Evolutionary conservation across 2,329 filamentous ascomycete species (phyloP).

Genomic region (Botrytis tulipae): DNA sequence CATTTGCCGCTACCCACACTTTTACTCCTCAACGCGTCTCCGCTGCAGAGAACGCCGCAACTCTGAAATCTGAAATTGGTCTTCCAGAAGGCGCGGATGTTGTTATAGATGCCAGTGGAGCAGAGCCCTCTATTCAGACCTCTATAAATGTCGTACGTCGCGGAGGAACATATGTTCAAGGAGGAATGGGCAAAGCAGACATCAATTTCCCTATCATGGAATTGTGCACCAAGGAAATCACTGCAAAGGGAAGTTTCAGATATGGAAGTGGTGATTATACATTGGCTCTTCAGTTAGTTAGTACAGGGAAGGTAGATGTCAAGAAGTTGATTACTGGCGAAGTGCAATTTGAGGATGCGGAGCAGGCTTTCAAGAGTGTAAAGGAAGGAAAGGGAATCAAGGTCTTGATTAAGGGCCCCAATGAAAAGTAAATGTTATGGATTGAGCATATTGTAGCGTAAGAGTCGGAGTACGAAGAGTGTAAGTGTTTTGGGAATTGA

Average conservation of each 20-base stretch:
- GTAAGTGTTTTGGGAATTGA: neutral
- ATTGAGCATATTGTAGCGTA: neutral
- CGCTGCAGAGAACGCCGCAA: conserved; percentile 71
- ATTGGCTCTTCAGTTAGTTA: conserved; percentile 70
- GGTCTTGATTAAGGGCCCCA: conserved; percentile 64
- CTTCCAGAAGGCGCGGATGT: conserved; percentile 69
- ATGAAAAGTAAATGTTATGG: conserved; percentile 38
- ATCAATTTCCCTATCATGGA: conserved; percentile 92
- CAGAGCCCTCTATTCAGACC: conserved; percentile 74
- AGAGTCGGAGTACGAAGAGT: neutral
- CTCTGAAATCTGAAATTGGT: conserved; percentile 60
- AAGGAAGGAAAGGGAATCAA: conserved; percentile 78
- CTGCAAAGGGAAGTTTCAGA: conserved; percentile 81
- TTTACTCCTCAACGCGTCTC: conserved; percentile 62
- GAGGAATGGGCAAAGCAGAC: conserved; percentile 84
- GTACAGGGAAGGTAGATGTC: conserved; percentile 69
- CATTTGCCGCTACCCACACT: conserved; percentile 69
- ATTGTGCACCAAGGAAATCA: conserved; percentile 85
- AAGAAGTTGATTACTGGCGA: conserved; percentile 78
- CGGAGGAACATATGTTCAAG: conserved; percentile 79
- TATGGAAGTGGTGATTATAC: conserved; percentile 88
- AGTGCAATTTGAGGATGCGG: conserved; percentile 78
- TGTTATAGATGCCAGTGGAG: conserved; percentile 68
- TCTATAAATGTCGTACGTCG: conserved; percentile 67
- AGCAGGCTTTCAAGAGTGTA: conserved; percentile 83